Evolutionary conservation across 176 grass and related monocot species (phyloP).

Genomic region (Juncus inflexus): DNA sequence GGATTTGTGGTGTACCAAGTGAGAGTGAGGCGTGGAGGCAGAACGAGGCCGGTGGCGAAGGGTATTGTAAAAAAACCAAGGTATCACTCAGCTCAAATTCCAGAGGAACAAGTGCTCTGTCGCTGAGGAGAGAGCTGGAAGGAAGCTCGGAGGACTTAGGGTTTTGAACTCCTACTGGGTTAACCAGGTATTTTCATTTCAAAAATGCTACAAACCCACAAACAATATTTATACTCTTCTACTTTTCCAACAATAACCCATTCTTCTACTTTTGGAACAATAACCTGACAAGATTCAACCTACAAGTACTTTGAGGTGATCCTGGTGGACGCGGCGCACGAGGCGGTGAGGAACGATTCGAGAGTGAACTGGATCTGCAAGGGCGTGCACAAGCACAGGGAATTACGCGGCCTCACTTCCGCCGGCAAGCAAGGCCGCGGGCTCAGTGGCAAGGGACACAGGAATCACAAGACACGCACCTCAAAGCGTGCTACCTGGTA

Average conservation of each 20-base stretch:
- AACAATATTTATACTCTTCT: no score
- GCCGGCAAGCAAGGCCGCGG: conserved; percentile 84
- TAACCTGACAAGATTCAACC: conserved; percentile 9
- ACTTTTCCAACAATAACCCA: no score
- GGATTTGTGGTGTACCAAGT: conserved; percentile 32
- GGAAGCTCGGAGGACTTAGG: conserved; percentile 67
- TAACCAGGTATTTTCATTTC: conserved; percentile 48
- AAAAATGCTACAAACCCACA: no score
- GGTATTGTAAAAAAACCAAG: conserved; percentile 54
- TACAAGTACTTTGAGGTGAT: conserved; percentile 1
- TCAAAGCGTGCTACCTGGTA: no score
- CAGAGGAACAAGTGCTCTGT: conserved; percentile 93
- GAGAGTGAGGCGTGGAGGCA: conserved; percentile 48
- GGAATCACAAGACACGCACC: conserved; percentile 10
- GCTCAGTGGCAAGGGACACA: conserved; percentile 69
- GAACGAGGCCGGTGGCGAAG: conserved; percentile 62
- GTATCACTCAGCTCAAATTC: conserved; percentile 89
- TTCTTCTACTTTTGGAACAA: no score
- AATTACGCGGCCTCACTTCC: conserved; percentile 81
- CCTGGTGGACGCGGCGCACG: conserved; percentile 60
- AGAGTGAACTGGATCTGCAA: conserved; percentile 88
- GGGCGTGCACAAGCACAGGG: conserved; percentile 75
- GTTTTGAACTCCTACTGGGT: conserved; percentile 92
- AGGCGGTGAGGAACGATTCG: conserved; percentile 55
- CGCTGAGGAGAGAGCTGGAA: conserved; percentile 84